Base-by-base conservation (phyloP, 2,329 filamentous ascomycete genomes). In the Atkinsonella hypoxylon region DNA sequence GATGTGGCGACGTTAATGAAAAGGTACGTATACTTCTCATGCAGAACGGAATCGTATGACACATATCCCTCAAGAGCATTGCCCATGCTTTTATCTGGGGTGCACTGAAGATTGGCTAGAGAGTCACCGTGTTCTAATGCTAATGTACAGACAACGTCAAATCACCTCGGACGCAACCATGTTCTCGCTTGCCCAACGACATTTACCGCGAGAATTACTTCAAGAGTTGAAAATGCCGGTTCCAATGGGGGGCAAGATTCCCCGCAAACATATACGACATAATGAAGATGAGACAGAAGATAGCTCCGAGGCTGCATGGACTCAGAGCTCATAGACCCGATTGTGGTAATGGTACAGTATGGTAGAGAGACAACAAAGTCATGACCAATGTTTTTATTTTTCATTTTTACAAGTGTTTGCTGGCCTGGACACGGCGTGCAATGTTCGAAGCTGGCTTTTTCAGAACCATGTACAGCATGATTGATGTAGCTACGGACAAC, bases 391-490 rank as follows among this genome's bases (percentile, higher is more conserved):
- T 13, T n/a, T 22, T n/a, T n/a, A n/a, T n/a, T n/a, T n/a, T n/a
- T n/a, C n/a, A 5, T 1, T 11, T 38, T 40, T 77, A 88, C 85
- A 87, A 89, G 54, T 83, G 78, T 62, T 79, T 83, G 63, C 83
- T 89, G 67, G 87, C 81, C 51, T 86, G 81, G 53, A 95, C 81
- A 55, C 88, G 81, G 55, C 83, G 81, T 49, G 83, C 69, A 45
- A 87, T 74, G 59, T 87, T 82, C 26, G 83, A 81, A 10, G 88
- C 76, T 13, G 89, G 89, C 69, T 91, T 95, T 67, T 87, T 89
- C 54, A 95, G 73, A 38, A 98, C 82, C 87, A 97, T 90, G 78
- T 85, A 95, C 63, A 98, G 75, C 93, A 98, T 98, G 63, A 98
- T 79, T 12, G 88, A 82, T 39, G 93, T 98, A 51, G 90, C 90